Evolutionary conservation across 495 filamentous ascomycete genomes (phyloP), one percentile per base, ranked within the genome.

Genomic region (Talaromyces proteolyticus): DNA sequence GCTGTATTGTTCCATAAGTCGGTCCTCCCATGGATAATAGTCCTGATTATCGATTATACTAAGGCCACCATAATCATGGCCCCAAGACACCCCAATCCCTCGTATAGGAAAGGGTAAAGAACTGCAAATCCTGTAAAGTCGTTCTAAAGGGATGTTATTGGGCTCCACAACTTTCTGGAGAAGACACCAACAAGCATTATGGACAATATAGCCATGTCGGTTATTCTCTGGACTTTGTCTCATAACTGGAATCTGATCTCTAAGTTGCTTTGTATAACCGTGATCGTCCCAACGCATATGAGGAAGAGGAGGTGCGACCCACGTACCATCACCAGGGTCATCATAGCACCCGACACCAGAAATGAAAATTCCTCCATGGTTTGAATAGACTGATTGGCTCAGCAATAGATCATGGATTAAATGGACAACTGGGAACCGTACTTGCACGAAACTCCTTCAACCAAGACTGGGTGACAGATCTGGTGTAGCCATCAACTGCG

Each of bases 271-370:
- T 17, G 38, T 41, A 41, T 41, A 41, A 20, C 38, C 18, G 38
- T 41, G 38, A 41, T 41, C n/a, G 38, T 41, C 38, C 38, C 14
- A 41, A 41, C 38, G 38, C 38, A 41, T 41, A 20, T 41, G 18
- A n/a, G 38, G 38, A 41, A 41, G 38, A 41, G 38, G 38, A 17
- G 38, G 38, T 41, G 38, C 3, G n/a, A 41, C 38, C 2, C 6
- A 41, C 16, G 2, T 41, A 16, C 38, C 38, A 41, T 41, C 10
- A 41, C 38, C 38, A 16, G 38, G 38, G 38, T 41, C 6, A 41
- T 10, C 38, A 41, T 41, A 41, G 38, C 18, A 41, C 2, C 38
- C 38, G 6, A 41, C 38, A 41, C 38, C 38, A 41, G 38, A 41
- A 41, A 16, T 3, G 38, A 16, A 16, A 41, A 41, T 34, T 41